Evolutionary conservation across 495 filamentous ascomycete genomes (phyloP).

Genomic region (Penicillium chermesinum): DNA sequence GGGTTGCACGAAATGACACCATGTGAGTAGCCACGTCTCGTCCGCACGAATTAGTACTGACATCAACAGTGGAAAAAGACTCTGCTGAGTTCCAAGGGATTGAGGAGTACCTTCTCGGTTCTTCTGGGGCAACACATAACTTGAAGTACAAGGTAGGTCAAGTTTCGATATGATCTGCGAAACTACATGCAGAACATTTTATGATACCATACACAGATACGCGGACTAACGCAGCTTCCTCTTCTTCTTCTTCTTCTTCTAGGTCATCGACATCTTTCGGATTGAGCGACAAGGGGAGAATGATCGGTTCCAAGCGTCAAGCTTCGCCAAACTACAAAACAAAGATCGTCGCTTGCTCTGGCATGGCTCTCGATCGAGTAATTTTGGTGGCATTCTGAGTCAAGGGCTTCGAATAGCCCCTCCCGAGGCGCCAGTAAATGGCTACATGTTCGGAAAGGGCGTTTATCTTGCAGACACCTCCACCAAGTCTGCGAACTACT

Average conservation of each 20-base stretch:
- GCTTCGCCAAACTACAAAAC: constrained; percentile 39
- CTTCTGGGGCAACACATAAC: constrained; percentile 56
- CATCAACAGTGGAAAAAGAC: constrained; percentile 48
- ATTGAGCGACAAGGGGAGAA: constrained; percentile 71
- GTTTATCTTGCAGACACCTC: constrained; percentile 85
- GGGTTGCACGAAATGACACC: constrained; percentile 70
- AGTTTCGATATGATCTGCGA: no score
- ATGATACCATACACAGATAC: no score
- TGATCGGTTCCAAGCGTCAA: constrained; percentile 58
- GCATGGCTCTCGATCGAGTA: constrained; percentile 73
- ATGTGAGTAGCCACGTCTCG: constrained; percentile 20
- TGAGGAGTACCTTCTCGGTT: constrained; percentile 58
- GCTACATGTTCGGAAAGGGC: constrained; percentile 86
- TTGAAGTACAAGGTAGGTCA: constrained; percentile 45
- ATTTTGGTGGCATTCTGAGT: constrained; percentile 77
- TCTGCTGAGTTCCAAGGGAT: constrained; percentile 62
- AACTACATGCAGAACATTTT: no score
- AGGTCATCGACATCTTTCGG: constrained; percentile 74
- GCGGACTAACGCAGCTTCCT: no score
- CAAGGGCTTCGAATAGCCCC: constrained; percentile 85
- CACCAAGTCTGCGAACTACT: constrained; percentile 76
- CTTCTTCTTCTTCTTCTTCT: not conserved
- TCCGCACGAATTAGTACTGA: not conserved
- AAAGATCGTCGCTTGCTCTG: constrained; percentile 70
- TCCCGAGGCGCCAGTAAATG: constrained; percentile 70